A percentile compares a stretch with the other conserved stretches of the same genome.
Conservation (phyloP, 805 yeast species). For the Metschnikowia proteae region DNA sequence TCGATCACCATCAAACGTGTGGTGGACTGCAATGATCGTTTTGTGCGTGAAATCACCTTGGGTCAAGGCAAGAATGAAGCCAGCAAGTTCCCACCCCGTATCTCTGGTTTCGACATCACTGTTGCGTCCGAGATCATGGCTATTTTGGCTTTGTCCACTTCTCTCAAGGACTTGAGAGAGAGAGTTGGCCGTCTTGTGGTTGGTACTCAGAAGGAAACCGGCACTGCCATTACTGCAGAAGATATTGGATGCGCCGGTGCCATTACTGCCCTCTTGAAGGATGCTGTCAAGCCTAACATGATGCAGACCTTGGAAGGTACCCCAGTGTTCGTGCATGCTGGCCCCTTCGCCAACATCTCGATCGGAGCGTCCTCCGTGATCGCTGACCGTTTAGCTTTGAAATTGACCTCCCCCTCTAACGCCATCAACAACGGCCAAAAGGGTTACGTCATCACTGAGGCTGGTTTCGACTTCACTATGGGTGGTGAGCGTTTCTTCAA, state of each 20-base stretch:
- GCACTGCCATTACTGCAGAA: slow-evolving; percentile 87
- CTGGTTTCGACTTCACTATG: slow-evolving; percentile 98
- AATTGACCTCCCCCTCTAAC: slow-evolving; percentile 60
- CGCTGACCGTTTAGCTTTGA: slow-evolving; percentile 90
- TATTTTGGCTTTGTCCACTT: slow-evolving; percentile 77
- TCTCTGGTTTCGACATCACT: slow-evolving; percentile 91
- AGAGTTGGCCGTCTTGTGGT: slow-evolving; percentile 88
- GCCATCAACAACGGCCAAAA: slow-evolving; percentile 42
- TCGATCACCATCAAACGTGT: slow-evolving; percentile 91
- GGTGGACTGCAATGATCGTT: slow-evolving; percentile 90
- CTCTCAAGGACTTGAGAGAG: slow-evolving; percentile 76
- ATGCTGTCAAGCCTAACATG: slow-evolving; percentile 91
- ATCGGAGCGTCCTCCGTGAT: slow-evolving; percentile 94
- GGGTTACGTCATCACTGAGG: slow-evolving; percentile 95
- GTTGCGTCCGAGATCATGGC: slow-evolving; percentile 98
- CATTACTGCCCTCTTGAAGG: slow-evolving; percentile 87
- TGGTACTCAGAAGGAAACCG: slow-evolving; percentile 64
- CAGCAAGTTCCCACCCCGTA: slow-evolving; percentile 70
- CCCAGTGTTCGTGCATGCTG: slow-evolving; percentile 96
- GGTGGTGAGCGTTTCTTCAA: slow-evolving; percentile 97
- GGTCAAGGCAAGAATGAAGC: slow-evolving; percentile 90
- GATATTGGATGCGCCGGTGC: slow-evolving; percentile 97
- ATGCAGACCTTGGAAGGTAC: slow-evolving; percentile 98
- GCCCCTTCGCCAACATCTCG: slow-evolving; percentile 96
- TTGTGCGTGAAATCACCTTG: slow-evolving; percentile 80